A percentile compares a stretch with the other conserved stretches of the same genome.
phyloP scores from a whole-genome alignment of 2,329 filamentous ascomycete species.

The Pezicula carpinea region DNA sequence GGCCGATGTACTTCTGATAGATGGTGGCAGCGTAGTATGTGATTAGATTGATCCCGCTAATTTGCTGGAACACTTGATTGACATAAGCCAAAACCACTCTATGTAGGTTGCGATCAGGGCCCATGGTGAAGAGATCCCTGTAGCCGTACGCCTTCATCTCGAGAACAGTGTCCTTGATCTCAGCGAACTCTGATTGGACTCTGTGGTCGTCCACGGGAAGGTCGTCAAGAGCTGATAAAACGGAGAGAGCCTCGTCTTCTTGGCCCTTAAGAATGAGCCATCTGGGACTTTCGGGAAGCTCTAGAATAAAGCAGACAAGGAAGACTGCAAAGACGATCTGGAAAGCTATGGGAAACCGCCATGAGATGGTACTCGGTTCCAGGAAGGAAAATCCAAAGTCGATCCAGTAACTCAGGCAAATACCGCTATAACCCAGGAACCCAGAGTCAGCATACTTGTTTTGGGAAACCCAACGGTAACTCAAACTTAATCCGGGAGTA shows the following conservation, averaged over 20 bases:
- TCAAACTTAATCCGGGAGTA: no score
- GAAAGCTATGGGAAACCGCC: constrained; percentile 59
- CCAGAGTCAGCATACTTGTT: no score
- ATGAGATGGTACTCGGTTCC: constrained; percentile 40
- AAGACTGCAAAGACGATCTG: constrained; percentile 55
- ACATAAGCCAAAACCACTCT: constrained; percentile 46
- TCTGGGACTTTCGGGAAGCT: constrained; percentile 46
- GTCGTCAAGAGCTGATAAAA: constrained; percentile 38
- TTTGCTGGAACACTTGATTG: constrained; percentile 49
- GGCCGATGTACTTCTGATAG: constrained; percentile 42
- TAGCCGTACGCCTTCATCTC: constrained; percentile 39
- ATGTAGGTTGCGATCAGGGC: constrained; percentile 48
- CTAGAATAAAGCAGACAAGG: constrained; percentile 48
- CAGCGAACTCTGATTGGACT: constrained; percentile 47
- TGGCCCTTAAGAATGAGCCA: constrained; percentile 42
- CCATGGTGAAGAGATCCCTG: constrained; percentile 43
- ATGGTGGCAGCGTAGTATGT: constrained; percentile 45
- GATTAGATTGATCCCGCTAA: constrained; percentile 37
- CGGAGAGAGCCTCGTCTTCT: constrained; percentile 38
- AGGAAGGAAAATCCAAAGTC: constrained; percentile 53
- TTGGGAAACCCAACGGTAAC: no score
- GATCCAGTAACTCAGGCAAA: constrained; percentile 57
- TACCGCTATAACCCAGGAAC: constrained; percentile 42
- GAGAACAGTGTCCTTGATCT: constrained; percentile 59
- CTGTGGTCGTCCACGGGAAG: constrained; percentile 42